Evolutionary conservation across 352 stramenopile species (phyloP).

Genomic region (Phytophthora gonapodyides): DNA sequence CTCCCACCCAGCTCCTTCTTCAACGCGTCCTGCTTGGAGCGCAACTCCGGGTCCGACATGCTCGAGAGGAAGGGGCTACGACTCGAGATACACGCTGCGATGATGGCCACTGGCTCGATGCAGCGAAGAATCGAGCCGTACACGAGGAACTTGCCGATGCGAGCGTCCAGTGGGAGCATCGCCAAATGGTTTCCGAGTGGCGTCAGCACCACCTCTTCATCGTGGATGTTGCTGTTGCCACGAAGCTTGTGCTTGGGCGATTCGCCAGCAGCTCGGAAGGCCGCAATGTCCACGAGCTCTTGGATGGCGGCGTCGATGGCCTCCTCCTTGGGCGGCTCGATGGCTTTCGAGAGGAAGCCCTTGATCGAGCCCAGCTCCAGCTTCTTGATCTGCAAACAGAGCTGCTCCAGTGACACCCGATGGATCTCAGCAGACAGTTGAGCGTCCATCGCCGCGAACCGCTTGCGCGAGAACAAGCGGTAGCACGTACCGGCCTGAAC

Average conservation of each 20-base stretch:
- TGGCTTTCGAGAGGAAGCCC: slow-evolving; percentile 74
- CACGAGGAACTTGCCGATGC: slow-evolving; percentile 88
- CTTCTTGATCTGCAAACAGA: slow-evolving; percentile 90
- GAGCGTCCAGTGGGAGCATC: slow-evolving; percentile 84
- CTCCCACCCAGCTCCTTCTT: slow-evolving; percentile 67
- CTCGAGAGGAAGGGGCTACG: slow-evolving; percentile 82
- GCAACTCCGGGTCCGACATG: slow-evolving; percentile 65
- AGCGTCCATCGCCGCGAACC: slow-evolving; percentile 62
- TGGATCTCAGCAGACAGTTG: slow-evolving; percentile 90
- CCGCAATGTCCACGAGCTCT: slow-evolving; percentile 90
- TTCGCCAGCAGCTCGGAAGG: slow-evolving; percentile 57
- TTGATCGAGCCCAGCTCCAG: slow-evolving; percentile 77
- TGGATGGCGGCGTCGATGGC: slow-evolving; percentile 92
- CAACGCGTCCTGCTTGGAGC: slow-evolving; percentile 57
- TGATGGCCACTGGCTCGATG: slow-evolving; percentile 80
- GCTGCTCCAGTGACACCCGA: slow-evolving; percentile 82
- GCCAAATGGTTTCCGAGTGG: slow-evolving; percentile 90
- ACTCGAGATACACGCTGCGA: slow-evolving; percentile 80
- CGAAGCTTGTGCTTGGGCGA: slow-evolving; percentile 24
- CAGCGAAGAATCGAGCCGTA: slow-evolving; percentile 89
- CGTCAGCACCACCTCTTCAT: slow-evolving; percentile 86
- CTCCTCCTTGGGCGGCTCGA: slow-evolving; percentile 92
- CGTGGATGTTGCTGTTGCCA: slow-evolving; percentile 17
- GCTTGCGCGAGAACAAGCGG: slow-evolving; percentile 70
- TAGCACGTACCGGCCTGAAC: slow-evolving; percentile 82